Conservation (phyloP, 768 basidiomycete genomes). For the Trametes cinnabarina region DNA sequence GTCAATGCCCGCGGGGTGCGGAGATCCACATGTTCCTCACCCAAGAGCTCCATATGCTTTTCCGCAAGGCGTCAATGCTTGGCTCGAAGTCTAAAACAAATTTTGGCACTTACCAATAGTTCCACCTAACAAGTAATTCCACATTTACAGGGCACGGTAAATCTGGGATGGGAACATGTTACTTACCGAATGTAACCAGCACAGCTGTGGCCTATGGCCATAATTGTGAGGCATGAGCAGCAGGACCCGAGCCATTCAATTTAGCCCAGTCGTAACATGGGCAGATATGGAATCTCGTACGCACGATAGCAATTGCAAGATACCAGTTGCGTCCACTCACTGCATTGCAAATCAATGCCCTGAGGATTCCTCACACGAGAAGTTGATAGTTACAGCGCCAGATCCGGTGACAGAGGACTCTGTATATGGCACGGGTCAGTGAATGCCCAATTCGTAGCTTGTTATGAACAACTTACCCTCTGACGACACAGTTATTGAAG, state of each 20-base stretch:
- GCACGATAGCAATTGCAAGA: background rate
- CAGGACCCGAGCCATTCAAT: too few species aligned
- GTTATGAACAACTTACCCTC: background rate
- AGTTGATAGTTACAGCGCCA: slow-evolving; percentile 1
- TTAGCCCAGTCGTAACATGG: too few species aligned
- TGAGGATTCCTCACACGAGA: background rate
- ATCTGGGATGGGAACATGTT: too few species aligned
- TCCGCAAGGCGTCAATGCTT: too few species aligned
- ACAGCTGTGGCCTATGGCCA: too few species aligned
- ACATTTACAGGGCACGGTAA: too few species aligned
- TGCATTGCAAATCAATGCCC: background rate
- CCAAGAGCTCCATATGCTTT: background rate
- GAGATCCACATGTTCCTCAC: background rate
- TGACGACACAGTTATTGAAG: background rate
- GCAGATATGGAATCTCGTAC: too few species aligned
- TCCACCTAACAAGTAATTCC: too few species aligned
- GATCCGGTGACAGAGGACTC: background rate
- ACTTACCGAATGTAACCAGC: too few species aligned
- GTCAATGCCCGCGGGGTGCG: too few species aligned
- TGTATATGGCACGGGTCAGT: background rate
- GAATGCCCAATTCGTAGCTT: too few species aligned
- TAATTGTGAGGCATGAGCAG: background rate
- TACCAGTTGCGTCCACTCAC: background rate
- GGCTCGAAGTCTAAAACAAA: too few species aligned
- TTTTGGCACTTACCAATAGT: background rate